Evolutionary conservation across 495 filamentous ascomycete species (phyloP), one percentile per base, ranked within the genome.

Genomic region (Aspergillus biplanus): DNA sequence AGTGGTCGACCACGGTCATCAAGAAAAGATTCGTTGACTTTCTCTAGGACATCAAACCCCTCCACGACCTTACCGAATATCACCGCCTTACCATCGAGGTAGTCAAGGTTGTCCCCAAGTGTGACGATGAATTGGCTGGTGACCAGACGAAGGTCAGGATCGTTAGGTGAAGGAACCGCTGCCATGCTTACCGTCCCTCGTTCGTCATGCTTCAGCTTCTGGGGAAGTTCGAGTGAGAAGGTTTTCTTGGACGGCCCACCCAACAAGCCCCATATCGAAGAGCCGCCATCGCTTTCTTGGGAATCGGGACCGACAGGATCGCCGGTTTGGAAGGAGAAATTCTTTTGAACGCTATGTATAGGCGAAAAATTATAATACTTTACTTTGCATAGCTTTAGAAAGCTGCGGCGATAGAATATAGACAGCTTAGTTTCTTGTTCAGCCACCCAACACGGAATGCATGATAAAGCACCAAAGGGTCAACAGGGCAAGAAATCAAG

Each of bases 341-440:
- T 86, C 68, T 91, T 91, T 72, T 97, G 93, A 54, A 97, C 85
- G 65, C 86, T 90, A 78, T 96, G 88, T 58, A 97, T 78, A 39
- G 93, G 93, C 33, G 92, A 88, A 73, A 93, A 97, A 81, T 97
- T 97, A 86, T 97, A 97, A 77, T 97, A 97, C 80, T 96, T 97
- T 76, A 92, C 80, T 73, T 97, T 97, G 85, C 93, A 97, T 68
- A 97, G 90, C 86, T 97, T 97, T 31, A 97, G 80, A 77, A 97
- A 97, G 84, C 92, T 97, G 82, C 46, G 73, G 56, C 62, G 61
- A 68, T 63, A 65, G 21, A 71, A 65, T 42, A 65, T 50, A 66
- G 56, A 73, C 35, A 69, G 79, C 75, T 90, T 82, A 89, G 85
- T 82, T 75, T 72, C 64, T 70, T 59, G 64, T 81, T 75, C 74